Percentiles rank a stretch among this genome's conserved stretches.
Conservation (phyloP, 106 monocot species). For the Phalaenopsis aphrodite region DNA sequence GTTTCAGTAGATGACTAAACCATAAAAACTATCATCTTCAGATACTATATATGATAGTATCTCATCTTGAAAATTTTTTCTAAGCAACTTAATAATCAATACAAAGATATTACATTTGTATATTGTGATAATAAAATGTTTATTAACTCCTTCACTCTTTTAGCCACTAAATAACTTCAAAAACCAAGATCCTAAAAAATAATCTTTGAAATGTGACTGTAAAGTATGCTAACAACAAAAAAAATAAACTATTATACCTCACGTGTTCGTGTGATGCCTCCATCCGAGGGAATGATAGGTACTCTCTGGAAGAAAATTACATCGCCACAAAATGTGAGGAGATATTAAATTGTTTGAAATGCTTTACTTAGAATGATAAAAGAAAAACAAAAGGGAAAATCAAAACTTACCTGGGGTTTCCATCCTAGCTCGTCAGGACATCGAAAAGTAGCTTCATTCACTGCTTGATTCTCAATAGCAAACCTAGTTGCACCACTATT, state of each 20-base stretch:
- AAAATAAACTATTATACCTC: not conserved
- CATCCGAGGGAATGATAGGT: slow-evolving; percentile 5
- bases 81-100: not conserved
- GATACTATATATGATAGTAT: not conserved
- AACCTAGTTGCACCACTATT: slow-evolving; percentile 88
- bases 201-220: not conserved
- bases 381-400: not conserved
- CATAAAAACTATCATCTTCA: not conserved
- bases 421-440: slow-evolving; percentile 96
- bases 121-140: not conserved
- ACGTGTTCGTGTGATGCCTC: slow-evolving; percentile 5
- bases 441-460: slow-evolving; percentile 91
- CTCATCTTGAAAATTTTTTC: not conserved
- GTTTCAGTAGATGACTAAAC: not conserved
- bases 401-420: slow-evolving; percentile 73
- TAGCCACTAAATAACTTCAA: not conserved
- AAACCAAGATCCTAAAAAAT: not conserved
- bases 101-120: not conserved
- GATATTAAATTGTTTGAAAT: not conserved
- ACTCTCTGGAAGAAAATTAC: slow-evolving; percentile 3
- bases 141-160: not conserved
- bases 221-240: not conserved
- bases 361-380: not conserved
- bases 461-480: slow-evolving; percentile 84
- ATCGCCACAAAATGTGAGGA: not conserved